Percentiles rank a stretch among this genome's conserved stretches.
Evolutionary conservation across 2,329 filamentous ascomycete species (phyloP).

Genomic region (Ophiostoma ulmi): DNA sequence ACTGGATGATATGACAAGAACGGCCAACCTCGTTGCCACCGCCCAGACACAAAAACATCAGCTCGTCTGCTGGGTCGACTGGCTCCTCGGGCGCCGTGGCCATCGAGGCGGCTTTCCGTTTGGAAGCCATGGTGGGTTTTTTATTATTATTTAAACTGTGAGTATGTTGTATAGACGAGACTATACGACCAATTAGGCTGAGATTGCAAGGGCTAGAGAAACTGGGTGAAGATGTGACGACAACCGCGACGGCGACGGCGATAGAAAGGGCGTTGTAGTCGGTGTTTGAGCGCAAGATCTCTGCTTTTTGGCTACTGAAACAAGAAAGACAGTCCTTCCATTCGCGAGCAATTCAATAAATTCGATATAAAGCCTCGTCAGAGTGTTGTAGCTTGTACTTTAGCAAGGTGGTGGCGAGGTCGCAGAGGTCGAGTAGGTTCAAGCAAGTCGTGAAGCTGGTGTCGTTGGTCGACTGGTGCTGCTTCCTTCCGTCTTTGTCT

Average conservation of each 20-base stretch:
- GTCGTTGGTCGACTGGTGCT: not conserved
- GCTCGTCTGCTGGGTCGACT: conserved; percentile 86
- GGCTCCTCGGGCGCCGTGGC: conserved; percentile 70
- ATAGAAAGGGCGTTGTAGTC: not conserved
- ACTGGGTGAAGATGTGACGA: not conserved
- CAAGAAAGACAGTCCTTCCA: not conserved
- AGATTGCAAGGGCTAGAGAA: not conserved
- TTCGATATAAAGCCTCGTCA: not conserved
- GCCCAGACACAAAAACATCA: conserved; percentile 88
- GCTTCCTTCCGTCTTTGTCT: not conserved
- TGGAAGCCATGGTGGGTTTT: conserved; percentile 67
- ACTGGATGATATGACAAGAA: conserved; percentile 96
- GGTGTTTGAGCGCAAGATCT: not conserved
- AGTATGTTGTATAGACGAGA: not conserved
- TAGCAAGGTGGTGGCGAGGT: not conserved
- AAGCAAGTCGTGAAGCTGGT: not conserved
- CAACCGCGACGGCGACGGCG: not conserved
- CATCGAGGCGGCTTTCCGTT: conserved; percentile 80
- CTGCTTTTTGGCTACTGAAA: not conserved
- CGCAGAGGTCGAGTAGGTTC: not conserved
- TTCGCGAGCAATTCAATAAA: not conserved
- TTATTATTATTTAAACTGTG: not conserved
- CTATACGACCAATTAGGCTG: not conserved
- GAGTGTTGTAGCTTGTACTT: not conserved
- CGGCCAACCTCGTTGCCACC: conserved; percentile 96